Percentiles rank a stretch among this genome's conserved stretches.
phyloP scores from a whole-genome alignment of 805 yeast genomes.

The Tetrapisispora namnaoensis region DNA sequence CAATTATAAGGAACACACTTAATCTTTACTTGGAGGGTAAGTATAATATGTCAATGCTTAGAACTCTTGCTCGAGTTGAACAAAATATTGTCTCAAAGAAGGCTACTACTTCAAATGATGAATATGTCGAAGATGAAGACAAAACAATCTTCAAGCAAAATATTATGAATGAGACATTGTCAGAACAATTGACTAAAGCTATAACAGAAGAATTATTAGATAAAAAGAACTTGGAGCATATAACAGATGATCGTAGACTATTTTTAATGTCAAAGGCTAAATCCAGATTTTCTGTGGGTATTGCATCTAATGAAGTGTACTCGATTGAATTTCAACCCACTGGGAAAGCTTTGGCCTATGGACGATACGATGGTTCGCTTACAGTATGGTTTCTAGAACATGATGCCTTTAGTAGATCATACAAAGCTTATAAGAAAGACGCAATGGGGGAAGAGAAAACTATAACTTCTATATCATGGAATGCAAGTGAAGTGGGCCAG shows the following conservation, averaged over 20 bases:
- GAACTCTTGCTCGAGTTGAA: neutral
- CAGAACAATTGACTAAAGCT: conserved; percentile 2
- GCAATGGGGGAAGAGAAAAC: conserved; percentile 14
- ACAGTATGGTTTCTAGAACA: conserved; percentile 18
- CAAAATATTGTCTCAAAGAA: neutral
- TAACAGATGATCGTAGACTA: conserved; percentile 20
- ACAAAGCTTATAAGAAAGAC: conserved; percentile 10
- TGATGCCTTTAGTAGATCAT: conserved; percentile 6
- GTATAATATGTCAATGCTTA: neutral
- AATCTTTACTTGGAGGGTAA: neutral
- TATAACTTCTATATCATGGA: conserved; percentile 21
- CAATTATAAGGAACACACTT: too few species aligned
- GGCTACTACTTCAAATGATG: neutral
- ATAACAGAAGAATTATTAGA: conserved; percentile 3
- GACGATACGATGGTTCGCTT: conserved; percentile 26
- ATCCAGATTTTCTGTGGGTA: conserved; percentile 15
- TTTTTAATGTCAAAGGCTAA: conserved; percentile 10
- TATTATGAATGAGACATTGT: neutral
- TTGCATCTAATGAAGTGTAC: conserved; percentile 14
- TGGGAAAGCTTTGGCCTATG: conserved; percentile 21
- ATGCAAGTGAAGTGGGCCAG: conserved; percentile 13
- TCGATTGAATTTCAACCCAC: conserved; percentile 22
- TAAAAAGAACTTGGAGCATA: conserved; percentile 2
- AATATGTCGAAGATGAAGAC: neutral
- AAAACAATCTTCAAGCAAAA: neutral